Evolutionary conservation across 768 basidiomycete species (phyloP).

Genomic region (Hygrocybe coccinea): DNA sequence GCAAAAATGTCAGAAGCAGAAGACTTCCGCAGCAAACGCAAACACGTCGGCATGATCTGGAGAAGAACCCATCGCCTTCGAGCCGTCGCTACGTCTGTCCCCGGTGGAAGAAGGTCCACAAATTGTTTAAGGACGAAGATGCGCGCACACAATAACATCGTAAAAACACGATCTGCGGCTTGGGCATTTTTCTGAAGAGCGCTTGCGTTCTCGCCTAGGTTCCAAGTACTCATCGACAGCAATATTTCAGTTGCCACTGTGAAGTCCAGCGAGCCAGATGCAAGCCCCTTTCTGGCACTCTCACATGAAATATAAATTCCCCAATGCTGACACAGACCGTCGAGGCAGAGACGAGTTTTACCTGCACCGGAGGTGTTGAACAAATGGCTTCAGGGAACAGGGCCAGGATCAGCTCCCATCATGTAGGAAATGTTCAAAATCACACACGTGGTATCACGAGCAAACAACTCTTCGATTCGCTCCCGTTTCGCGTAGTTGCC

Average conservation of each 20-base stretch:
- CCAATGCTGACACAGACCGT: not conserved
- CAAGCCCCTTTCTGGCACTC: not conserved
- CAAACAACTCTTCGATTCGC: constrained; percentile 9
- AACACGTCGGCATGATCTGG: not conserved
- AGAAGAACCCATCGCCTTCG: constrained; percentile 12
- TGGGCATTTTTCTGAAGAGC: constrained; percentile 5
- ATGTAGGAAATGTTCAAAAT: constrained; percentile 1
- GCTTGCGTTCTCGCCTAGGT: not conserved
- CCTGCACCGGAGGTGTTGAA: not conserved
- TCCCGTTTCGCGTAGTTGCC: constrained; percentile 7
- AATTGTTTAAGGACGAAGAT: constrained; percentile 13
- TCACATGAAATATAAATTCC: constrained; percentile 8
- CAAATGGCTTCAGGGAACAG: constrained; percentile 2
- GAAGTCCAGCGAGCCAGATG: constrained; percentile 10
- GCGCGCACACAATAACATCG: constrained; percentile 12
- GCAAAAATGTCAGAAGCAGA: constrained; percentile 6
- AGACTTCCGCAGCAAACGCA: not conserved
- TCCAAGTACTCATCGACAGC: constrained; percentile 5
- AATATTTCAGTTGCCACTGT: not conserved
- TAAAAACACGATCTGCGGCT: constrained; percentile 8
- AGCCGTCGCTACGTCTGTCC: constrained; percentile 3
- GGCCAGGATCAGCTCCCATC: not conserved
- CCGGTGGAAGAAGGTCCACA: constrained; percentile 5
- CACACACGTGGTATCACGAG: constrained; percentile 11
- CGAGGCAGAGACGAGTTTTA: not conserved